Base-by-base conservation (phyloP, 129 eudicot species). In the Scalesia atractyloides region DNA sequence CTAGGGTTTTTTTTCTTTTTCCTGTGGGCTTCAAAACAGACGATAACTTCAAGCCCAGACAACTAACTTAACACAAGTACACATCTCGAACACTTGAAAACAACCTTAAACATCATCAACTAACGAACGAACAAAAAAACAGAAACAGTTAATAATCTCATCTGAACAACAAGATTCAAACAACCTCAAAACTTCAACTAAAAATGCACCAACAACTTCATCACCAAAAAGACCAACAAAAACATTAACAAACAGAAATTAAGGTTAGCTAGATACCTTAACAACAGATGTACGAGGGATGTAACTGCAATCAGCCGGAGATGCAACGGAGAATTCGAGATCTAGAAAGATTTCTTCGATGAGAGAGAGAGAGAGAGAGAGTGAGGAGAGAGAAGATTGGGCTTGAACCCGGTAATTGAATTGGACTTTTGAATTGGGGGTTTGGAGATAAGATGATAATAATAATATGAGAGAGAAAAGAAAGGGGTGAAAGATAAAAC, bases 391-490 rank as follows among this genome's bases (percentile, higher is more conserved):
- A 70, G 74, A 76, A 73, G 80, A 82, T 84, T 84, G 93, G 93
- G 86, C 86, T 87, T 82, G 79, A 79, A 73, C 83, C 85, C 85
- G 81, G 20, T 18, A 82, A 66, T 57, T 14, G n/a, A 74, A 86
- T 73, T 86, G 91, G 91, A 81, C 91, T 81, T 69, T 63, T 11
- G 57, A 39, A 56, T 72, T 60, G 84, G 84, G 84, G 84, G 83
- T 76, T 82, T 37, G 76, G 14, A 33, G 58, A 20, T 10, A 10
- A 10, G 11, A 51, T 48, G 30, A 43, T 51, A 49, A 80, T 71
- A 70, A 59, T 37, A 11, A 13, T 9, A 43, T 64, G 66, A 60
- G 66, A 30, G 51, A 59, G 44, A 72, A n/a, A 19, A 24, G 9
- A 6, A 37, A 46, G 71, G 75, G 51, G 37, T 46, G 36, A 74